Base-by-base conservation (phyloP, 2,329 filamentous ascomycete genomes). In the Tolypocladium ophioglossoides region DNA sequence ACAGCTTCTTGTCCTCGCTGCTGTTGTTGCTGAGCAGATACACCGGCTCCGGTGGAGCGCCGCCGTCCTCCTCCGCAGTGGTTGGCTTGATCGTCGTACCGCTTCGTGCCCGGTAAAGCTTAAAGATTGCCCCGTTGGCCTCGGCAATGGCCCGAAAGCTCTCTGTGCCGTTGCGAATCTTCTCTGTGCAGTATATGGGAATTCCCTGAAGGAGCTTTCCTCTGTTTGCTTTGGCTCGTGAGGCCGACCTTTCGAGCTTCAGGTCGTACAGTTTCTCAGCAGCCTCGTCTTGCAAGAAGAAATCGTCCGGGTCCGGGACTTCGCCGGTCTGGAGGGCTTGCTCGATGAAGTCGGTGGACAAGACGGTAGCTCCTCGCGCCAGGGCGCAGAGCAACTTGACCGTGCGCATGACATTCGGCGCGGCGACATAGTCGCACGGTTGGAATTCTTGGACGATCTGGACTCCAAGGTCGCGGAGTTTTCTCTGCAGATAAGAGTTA, bases 341-440 rank as follows among this genome's bases (percentile, higher is more conserved):
- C 54, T 92, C 87, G 55, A 99, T 82, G 68, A 90, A 99, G 10
- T 81, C 78, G 0, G 86, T 87, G 48, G 84, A 84, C 53, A 97
- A 79, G 46, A 97, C 81, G 1, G 81, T 78, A 0, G 91, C 89
- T 0, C 88, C 91, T 56, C 83, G 84, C 20, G 94, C 91, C 32
- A 99, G 74, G 14, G 91, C 90, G 57, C 86, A 87, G 51, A 97
- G 84, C 66, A 99, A 99, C 66, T 99, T 99, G 67, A 89, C 84
- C 0, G 94, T 99, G 39, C 94, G 86, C 37, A 96, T 82, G 57
- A 97, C 83, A 44, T 84, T 81, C 1, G 92, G 94, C 4, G 92
- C 92, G 37, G 90, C 91, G 12, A 99, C 80, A 66, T 95, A 89
- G 62, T 92, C 89, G 66, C 89, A 94, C 47, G 82, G 79, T 50